Evolutionary conservation across 257 asterid genomes (phyloP), one percentile per base, ranked within the genome.

Genomic region (Solanum ossicruentum): DNA sequence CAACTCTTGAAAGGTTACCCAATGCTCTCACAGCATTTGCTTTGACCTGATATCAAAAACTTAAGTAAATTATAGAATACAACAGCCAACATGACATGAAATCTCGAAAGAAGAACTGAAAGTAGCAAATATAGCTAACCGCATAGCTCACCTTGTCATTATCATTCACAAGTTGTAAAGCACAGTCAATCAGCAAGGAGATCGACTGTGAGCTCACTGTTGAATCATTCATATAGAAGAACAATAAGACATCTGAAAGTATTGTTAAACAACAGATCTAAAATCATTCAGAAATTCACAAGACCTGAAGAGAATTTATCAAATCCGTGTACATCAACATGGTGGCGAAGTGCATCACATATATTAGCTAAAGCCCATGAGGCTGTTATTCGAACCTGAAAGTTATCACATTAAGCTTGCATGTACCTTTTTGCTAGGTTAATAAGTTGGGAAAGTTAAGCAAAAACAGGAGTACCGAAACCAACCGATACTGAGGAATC

Each of bases 351-450:
- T 84, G 98, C 92, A 89, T 93, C 98, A 87, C 98, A 92, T 77
- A 94, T 93, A 86, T 96, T 96, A 23, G 99, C 99, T 81, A 94
- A 89, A 86, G 99, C 97, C 99, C 99, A 96, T 11, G 99, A 96
- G 78, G 99, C 95, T 77, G 98, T 90, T 85, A 94, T 93, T 77
- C 99, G 98, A 39, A 96, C 98, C 99, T 96, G 93, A 88, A 88
- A 91, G 84, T 90, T 86, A 75, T 66, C 83, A 52, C 65, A 28
- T 28, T 52, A 78, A 78, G 65, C 16, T 28, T 78, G 28, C 49
- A 10, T 52, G 47, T 52, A 78, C 16, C 65, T 52, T 32, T 77
- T 16, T 78, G 60, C 49, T 78, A 52, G 18, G 26, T 36, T 8
- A 75, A 49, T 75, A 49, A 17, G 15, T 43, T 56, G 13, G n/a